Conservation (phyloP, 2,329 filamentous ascomycete genomes). For the Calonectria pteridis region DNA sequence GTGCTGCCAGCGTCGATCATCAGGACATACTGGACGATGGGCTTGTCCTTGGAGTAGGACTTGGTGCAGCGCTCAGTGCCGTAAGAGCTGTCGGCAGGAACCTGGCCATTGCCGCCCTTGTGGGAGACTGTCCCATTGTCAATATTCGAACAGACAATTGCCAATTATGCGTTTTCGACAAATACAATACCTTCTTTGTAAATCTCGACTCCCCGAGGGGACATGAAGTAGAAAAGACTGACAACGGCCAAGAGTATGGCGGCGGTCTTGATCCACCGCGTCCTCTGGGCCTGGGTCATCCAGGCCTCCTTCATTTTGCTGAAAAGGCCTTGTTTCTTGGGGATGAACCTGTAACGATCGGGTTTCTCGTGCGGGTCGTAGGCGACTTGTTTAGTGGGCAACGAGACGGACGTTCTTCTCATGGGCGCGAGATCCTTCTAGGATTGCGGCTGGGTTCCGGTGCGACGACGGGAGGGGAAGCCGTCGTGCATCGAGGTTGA, state of each 20-base stretch:
- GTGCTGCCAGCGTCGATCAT: slow-evolving; percentile 99
- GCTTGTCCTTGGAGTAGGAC: slow-evolving; percentile 88
- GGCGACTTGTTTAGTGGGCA: slow-evolving; percentile 70
- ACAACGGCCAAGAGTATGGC: slow-evolving; percentile 71
- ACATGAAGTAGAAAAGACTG: slow-evolving; percentile 73
- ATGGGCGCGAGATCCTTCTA: slow-evolving; percentile 55
- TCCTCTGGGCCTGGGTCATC: slow-evolving; percentile 74
- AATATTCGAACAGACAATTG: background rate
- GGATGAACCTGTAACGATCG: slow-evolving; percentile 67
- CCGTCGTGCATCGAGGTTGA: slow-evolving; percentile 41
- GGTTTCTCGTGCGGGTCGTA: slow-evolving; percentile 76
- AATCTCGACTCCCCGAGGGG: slow-evolving; percentile 68
- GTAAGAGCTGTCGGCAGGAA: slow-evolving; percentile 70
- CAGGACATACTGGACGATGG: slow-evolving; percentile 95
- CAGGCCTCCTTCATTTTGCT: slow-evolving; percentile 68
- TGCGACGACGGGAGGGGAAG: slow-evolving; percentile 33
- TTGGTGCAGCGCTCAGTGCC: slow-evolving; percentile 82
- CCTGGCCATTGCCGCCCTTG: slow-evolving; percentile 58
- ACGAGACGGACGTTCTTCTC: slow-evolving; percentile 75
- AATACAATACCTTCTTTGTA: slow-evolving; percentile 58
- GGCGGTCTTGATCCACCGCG: slow-evolving; percentile 75
- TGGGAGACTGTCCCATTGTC: slow-evolving; percentile 41
- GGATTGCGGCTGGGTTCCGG: slow-evolving; percentile 29
- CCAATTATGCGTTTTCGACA: background rate
- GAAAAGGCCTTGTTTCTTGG: slow-evolving; percentile 61